These are phyloP conservation scores for Neofusicoccum sp. DNA, from an alignment of 2,329 filamentous ascomycete genomes.

Conservation along the genomic window DNA sequence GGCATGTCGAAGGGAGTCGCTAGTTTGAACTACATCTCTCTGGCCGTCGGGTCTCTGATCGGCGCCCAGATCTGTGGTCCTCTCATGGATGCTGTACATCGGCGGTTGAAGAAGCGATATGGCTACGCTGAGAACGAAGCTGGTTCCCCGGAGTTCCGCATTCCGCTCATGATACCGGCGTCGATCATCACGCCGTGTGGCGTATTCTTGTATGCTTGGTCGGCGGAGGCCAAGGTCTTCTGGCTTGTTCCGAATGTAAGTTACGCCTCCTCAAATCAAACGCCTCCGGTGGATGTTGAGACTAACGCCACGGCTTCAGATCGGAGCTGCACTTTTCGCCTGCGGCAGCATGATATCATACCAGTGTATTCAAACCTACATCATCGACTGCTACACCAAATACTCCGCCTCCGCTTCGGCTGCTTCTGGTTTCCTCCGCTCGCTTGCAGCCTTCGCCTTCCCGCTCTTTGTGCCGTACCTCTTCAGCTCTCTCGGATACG, in stretches of 20 bases:
- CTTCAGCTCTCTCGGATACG: conserved; percentile 47
- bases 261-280: neutral
- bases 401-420: conserved; percentile 52
- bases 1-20: conserved; percentile 57
- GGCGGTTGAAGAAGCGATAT: conserved; percentile 47
- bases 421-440: conserved; percentile 48
- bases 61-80: conserved; percentile 44
- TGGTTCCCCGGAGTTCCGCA: conserved; percentile 48
- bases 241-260: conserved; percentile 53
- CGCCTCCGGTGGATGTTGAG: neutral
- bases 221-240: conserved; percentile 48
- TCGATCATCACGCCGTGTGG: conserved; percentile 53
- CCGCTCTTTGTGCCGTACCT: conserved; percentile 46
- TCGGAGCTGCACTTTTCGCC: conserved; percentile 52
- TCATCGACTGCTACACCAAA: conserved; percentile 52
- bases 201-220: conserved; percentile 60
- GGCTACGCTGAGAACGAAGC: conserved; percentile 15
- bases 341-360: conserved; percentile 46
- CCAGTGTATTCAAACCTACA: conserved; percentile 54
- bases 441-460: conserved; percentile 46
- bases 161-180: conserved; percentile 54
- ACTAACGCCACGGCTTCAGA: conserved; percentile 20
- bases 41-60: conserved; percentile 61
- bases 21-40: conserved; percentile 63
- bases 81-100: conserved; percentile 53